phyloP scores from a whole-genome alignment of 495 filamentous ascomycete species.

The Penicillium antarcticum region DNA sequence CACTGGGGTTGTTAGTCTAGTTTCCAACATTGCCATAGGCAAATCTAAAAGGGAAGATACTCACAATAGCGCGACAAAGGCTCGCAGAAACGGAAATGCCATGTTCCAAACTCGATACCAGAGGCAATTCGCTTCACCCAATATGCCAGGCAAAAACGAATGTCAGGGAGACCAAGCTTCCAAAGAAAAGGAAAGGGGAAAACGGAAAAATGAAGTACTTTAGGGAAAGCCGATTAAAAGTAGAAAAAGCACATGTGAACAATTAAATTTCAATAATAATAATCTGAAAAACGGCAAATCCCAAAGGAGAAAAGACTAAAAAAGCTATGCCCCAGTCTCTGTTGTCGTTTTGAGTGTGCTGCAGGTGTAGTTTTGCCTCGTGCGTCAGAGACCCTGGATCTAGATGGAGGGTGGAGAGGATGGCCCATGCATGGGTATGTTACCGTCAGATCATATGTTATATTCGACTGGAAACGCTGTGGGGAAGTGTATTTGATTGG shows the following conservation, averaged over 20 bases:
- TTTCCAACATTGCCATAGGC: too few relatives aligned
- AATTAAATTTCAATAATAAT: slow-evolving; percentile 6
- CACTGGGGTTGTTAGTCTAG: slow-evolving; percentile 28
- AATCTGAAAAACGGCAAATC: neutral
- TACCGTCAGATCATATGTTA: too few relatives aligned
- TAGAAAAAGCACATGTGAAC: slow-evolving; percentile 11
- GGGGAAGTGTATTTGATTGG: too few relatives aligned
- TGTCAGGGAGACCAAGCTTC: slow-evolving; percentile 24
- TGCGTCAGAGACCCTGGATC: slow-evolving; percentile 35
- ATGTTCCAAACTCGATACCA: slow-evolving; percentile 15
- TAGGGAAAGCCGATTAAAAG: slow-evolving; percentile 12
- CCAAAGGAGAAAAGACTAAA: slow-evolving; percentile 13
- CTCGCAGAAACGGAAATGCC: slow-evolving; percentile 46
- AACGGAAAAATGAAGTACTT: slow-evolving; percentile 9
- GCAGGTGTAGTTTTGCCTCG: slow-evolving; percentile 36
- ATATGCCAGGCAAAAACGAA: slow-evolving; percentile 17
- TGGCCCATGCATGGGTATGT: slow-evolving; percentile 19
- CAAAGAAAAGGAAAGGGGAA: slow-evolving; percentile 14
- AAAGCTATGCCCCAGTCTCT: slow-evolving; percentile 17
- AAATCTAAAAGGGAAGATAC: slow-evolving; percentile 15
- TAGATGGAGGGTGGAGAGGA: slow-evolving; percentile 26
- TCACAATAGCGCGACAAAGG: slow-evolving; percentile 48
- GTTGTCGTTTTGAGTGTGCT: slow-evolving; percentile 32
- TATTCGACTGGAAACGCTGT: too few relatives aligned
- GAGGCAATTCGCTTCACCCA: too few relatives aligned